These are phyloP conservation scores for Exophiala aquamarina DNA, from an alignment of 2,329 filamentous ascomycete genomes.

Conservation along the genomic window DNA sequence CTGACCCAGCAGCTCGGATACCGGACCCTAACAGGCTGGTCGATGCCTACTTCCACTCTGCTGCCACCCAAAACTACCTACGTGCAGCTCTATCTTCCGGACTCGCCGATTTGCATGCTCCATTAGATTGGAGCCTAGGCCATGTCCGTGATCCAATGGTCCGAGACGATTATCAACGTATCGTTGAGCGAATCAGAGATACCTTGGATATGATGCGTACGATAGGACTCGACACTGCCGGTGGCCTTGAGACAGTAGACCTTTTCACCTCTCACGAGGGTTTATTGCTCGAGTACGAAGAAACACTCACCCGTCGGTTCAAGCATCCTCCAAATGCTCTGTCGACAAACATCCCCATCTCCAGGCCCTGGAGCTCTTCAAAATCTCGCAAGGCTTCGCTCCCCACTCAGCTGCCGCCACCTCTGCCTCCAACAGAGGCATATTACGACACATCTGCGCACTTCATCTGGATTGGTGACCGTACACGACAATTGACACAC, in stretches of 20 bases:
- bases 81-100: constrained; percentile 80
- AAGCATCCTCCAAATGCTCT: constrained; percentile 57
- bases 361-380: constrained; percentile 16
- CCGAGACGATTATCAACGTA: constrained; percentile 80
- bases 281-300: constrained; percentile 89
- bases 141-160: constrained; percentile 83
- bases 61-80: constrained; percentile 91
- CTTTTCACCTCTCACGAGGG: constrained; percentile 96
- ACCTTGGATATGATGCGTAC: constrained; percentile 92
- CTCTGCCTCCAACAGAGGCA: constrained; percentile 49
- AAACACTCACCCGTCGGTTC: constrained; percentile 76
- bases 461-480: constrained; percentile 98
- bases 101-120: constrained; percentile 89
- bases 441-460: constrained; percentile 96
- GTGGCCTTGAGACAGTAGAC: constrained; percentile 86
- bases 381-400: constrained; percentile 28
- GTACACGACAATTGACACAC: constrained; percentile 88
- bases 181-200: constrained; percentile 83
- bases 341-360: constrained; percentile 28
- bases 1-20: constrained; percentile 65
- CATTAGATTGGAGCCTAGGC: constrained; percentile 90
- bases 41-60: constrained; percentile 91
- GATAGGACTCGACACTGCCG: constrained; percentile 82
- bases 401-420: constrained; percentile 28
- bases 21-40: constrained; percentile 84